Base-by-base conservation (phyloP, 2,329 filamentous ascomycete species). In the Chaetomiaceae sp. region DNA sequence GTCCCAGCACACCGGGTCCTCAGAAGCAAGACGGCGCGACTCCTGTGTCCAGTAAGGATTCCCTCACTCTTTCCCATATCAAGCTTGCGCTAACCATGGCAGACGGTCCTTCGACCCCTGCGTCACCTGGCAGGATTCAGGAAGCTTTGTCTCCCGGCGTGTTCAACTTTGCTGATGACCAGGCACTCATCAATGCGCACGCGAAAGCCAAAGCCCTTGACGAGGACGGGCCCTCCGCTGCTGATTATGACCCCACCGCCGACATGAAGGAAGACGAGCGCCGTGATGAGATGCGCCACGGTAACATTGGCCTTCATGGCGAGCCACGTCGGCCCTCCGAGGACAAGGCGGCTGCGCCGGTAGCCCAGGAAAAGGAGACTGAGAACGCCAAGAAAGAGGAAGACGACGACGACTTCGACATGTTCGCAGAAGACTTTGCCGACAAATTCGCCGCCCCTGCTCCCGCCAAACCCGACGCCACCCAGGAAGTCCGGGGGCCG, bases 261-360 rank as follows among this genome's bases (percentile, higher is more conserved):
- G 91, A 96, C 66, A 94, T 92, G 88, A 79, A 87, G 67, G 89
- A 95, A 68, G 91, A 96, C 62, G 83, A 84, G 63, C 78, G 83
- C 55, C 83, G 86, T 53, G 83, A 88, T 63, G 84, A 85, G 60
- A 77, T 83, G 62, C 80, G 84, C 55, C 77, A 83, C 56, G 78
- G 78, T 47, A 79, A 81, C 53, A 76, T 73, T 31, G 71, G 72
- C n/a, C 66, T 78, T 46, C 75, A 79, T 55, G 76, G 76, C 54
- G 73, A 78, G 60, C 66, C 56, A 22, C 57, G 62, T 40, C 54
- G 44, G 19, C 45, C 46, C 7, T 56, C 63, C 54, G 51, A 54
- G 20, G 60, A 61, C 23, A 56, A 60, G 36, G 19, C 38, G 2
- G 33, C 47, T 31, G 45, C 45, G 2, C 29, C 40, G 19, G 58